Conservation (phyloP, 306 rosid species). For the Lathyrus oleraceus region DNA sequence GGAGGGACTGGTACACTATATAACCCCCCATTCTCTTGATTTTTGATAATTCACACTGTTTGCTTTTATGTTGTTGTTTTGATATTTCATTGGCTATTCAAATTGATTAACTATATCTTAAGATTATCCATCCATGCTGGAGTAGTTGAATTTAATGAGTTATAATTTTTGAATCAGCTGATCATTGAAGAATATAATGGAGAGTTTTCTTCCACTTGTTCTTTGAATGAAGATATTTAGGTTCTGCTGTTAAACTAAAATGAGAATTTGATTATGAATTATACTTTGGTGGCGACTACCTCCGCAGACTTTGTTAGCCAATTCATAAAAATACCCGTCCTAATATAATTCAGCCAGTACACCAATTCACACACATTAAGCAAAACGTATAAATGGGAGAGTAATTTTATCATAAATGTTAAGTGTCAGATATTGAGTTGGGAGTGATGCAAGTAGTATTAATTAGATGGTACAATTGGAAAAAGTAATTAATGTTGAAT, state of each 20-base stretch:
- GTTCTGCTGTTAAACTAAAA: not conserved
- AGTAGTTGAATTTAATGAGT: constrained; percentile 23
- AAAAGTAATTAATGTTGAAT: too few species aligned
- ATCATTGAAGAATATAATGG: not conserved
- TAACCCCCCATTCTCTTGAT: constrained; percentile 8
- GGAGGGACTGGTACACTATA: constrained; percentile 41
- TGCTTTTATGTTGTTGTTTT: not conserved
- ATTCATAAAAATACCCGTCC: constrained; percentile 3
- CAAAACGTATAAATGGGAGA: too few species aligned
- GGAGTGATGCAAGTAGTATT: too few species aligned
- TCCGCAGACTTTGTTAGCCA: not conserved
- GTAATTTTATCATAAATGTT: too few species aligned
- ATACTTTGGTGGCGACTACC: not conserved
- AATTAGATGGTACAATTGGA: too few species aligned
- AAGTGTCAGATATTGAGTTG: too few species aligned
- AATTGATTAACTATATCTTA: constrained; percentile 12
- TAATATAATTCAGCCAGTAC: too few species aligned
- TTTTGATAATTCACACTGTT: constrained; percentile 24
- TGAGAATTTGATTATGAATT: not conserved
- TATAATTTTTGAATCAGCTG: constrained; percentile 3
- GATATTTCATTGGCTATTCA: constrained; percentile 25
- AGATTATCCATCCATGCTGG: constrained; percentile 1
- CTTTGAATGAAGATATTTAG: constrained; percentile 11
- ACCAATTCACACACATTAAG: too few species aligned
- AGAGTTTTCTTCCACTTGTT: constrained; percentile 7